These are phyloP conservation scores for Xerocomus spinulosus DNA, from an alignment of 768 basidiomycete genomes.

Conservation along the genomic window DNA sequence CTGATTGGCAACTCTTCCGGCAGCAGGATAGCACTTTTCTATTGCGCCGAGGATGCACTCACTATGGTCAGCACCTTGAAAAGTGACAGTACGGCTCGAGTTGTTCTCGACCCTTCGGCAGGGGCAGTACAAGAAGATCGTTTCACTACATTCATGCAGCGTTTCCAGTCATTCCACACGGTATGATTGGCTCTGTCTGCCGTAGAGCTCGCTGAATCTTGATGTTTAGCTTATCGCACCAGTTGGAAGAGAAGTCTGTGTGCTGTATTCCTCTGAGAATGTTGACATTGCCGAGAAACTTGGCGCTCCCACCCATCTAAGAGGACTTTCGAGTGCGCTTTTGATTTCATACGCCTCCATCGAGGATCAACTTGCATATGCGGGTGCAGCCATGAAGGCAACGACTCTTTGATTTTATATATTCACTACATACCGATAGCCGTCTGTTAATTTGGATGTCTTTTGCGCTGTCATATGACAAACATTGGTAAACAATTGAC, in stretches of 20 bases:
- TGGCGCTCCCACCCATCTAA: constrained; percentile 43
- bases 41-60: constrained; percentile 42
- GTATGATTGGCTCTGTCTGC: constrained; percentile 32
- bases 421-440: neutral
- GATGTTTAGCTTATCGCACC: constrained; percentile 51
- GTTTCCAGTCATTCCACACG: constrained; percentile 49
- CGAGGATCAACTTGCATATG: constrained; percentile 56
- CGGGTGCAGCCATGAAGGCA: constrained; percentile 42
- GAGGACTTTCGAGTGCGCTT: constrained; percentile 40
- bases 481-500: constrained; percentile 21
- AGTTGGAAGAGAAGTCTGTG: constrained; percentile 48
- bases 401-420: constrained; percentile 7
- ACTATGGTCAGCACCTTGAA: constrained; percentile 52
- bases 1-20: constrained; percentile 33
- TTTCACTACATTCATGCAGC: constrained; percentile 46
- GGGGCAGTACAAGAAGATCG: constrained; percentile 40
- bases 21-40: constrained; percentile 59
- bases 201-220: neutral
- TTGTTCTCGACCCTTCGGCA: constrained; percentile 37
- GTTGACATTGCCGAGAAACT: constrained; percentile 43
- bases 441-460: neutral
- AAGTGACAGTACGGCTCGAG: constrained; percentile 46
- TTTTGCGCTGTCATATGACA: constrained; percentile 8
- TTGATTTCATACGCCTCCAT: constrained; percentile 56
- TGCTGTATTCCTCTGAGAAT: constrained; percentile 55